Evolutionary conservation across 345 rosid genomes (phyloP).

Genomic region (Aegle marmelos): DNA sequence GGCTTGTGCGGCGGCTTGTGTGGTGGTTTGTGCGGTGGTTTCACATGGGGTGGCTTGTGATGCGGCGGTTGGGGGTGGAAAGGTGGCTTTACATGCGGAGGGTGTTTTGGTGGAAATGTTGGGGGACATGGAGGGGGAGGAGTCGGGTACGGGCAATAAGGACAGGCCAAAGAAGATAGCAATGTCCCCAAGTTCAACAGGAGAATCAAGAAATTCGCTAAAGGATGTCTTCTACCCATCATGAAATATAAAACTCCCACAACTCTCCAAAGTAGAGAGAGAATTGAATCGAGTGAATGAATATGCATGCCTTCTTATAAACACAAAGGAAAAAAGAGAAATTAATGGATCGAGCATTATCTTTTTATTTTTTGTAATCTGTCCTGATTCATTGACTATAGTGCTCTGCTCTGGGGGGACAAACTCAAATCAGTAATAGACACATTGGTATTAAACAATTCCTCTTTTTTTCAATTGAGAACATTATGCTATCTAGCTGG

Average conservation of each 20-base stretch:
- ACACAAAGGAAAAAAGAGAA: neutral
- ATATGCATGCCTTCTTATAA: neutral
- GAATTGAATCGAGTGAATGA: neutral
- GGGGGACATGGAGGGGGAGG: constrained; percentile 19
- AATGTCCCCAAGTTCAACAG: constrained; percentile 28
- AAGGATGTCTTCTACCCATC: neutral
- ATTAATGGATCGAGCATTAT: neutral
- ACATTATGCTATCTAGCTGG: neutral
- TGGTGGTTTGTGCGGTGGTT: constrained; percentile 28
- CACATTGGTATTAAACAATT: neutral
- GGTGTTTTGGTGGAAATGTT: constrained; percentile 12
- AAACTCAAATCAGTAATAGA: neutral
- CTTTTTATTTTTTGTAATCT: neutral
- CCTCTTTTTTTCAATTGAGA: neutral
- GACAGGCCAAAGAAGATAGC: constrained; percentile 38
- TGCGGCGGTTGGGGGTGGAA: neutral
- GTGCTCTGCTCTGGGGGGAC: neutral
- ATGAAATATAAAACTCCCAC: neutral
- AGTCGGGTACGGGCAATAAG: constrained; percentile 29
- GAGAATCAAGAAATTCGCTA: constrained; percentile 12
- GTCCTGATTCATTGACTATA: constrained; percentile 4
- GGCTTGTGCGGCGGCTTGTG: constrained; percentile 18
- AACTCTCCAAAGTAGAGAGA: neutral
- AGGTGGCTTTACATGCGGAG: neutral
- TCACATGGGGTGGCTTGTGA: constrained; percentile 32